phyloP scores from a whole-genome alignment of 1,284 basidiomycete species.

The Microbotryum lychnidis-dioicae region DNA sequence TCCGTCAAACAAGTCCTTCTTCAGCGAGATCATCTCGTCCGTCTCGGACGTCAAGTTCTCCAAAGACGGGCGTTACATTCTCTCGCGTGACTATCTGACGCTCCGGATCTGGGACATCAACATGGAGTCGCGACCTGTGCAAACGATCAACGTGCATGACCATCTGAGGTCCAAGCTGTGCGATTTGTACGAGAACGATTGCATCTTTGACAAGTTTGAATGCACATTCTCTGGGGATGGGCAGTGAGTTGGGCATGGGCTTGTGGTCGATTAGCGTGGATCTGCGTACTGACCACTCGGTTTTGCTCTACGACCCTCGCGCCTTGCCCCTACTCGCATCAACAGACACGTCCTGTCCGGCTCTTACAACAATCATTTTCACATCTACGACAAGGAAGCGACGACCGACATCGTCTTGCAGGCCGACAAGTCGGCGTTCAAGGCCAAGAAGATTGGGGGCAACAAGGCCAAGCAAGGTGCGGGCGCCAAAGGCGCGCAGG shows the following conservation, averaged over 20 bases:
- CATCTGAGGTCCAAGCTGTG: constrained; percentile 95
- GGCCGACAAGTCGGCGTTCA: constrained; percentile 99
- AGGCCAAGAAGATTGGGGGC: constrained; percentile 86
- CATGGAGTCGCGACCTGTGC: constrained; percentile 94
- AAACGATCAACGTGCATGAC: constrained; percentile 98
- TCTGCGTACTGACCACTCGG: neutral
- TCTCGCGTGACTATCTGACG: constrained; percentile 93
- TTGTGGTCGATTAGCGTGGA: neutral
- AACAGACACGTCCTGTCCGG: constrained; percentile 85
- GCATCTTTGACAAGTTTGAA: constrained; percentile 99
- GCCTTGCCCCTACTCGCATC: constrained; percentile 5
- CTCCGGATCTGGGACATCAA: constrained; percentile 99
- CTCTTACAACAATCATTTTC: constrained; percentile 99
- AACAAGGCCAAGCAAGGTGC: constrained; percentile 49
- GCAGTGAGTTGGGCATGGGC: constrained; percentile 54
- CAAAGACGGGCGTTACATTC: constrained; percentile 90
- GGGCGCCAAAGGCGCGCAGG: constrained; percentile 45
- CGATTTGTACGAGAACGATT: constrained; percentile 99
- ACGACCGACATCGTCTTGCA: constrained; percentile 87
- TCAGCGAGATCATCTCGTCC: constrained; percentile 99
- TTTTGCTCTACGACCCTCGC: constrained; percentile 7
- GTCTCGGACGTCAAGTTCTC: constrained; percentile 99
- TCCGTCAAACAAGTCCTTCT: constrained; percentile 94
- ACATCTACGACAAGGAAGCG: constrained; percentile 92
- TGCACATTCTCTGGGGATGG: constrained; percentile 93